Evolutionary conservation across 306 rosid species (phyloP).

Genomic region (Argentina anserina): DNA sequence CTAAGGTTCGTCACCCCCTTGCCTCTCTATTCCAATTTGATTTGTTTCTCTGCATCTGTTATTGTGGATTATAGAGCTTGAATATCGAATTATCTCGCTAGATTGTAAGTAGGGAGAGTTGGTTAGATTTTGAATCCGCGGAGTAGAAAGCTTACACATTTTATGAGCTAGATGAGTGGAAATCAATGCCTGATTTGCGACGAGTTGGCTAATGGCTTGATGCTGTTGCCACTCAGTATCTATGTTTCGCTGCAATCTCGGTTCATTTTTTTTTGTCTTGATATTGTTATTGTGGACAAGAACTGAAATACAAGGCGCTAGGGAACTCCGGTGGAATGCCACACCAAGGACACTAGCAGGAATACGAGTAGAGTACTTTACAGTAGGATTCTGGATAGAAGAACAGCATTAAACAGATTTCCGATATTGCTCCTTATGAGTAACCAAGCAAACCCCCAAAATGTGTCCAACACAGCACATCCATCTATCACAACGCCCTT

Average conservation of each 20-base stretch:
- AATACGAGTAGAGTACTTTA: not conserved
- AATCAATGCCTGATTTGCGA: not conserved
- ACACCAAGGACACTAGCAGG: not conserved
- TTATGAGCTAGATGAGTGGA: not conserved
- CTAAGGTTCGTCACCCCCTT: conserved; percentile 52
- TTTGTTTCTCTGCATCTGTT: not conserved
- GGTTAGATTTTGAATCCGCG: not conserved
- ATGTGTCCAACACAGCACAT: not conserved
- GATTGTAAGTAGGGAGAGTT: not conserved
- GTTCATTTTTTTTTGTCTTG: not conserved
- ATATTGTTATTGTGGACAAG: not conserved
- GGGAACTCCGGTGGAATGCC: not conserved
- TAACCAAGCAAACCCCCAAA: not conserved
- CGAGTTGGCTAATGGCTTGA: not conserved
- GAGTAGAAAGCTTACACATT: not conserved
- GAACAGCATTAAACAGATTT: not conserved
- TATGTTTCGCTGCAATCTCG: not conserved
- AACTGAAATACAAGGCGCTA: not conserved
- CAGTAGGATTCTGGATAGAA: not conserved
- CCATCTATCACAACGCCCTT: not conserved
- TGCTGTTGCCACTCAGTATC: not conserved
- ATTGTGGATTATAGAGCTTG: not conserved
- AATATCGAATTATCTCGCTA: not conserved
- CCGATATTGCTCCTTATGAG: not conserved
- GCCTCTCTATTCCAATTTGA: not conserved